Evolutionary conservation across 805 yeast genomes (phyloP).

Genomic region (Trichomonascus vanleenenianus): DNA sequence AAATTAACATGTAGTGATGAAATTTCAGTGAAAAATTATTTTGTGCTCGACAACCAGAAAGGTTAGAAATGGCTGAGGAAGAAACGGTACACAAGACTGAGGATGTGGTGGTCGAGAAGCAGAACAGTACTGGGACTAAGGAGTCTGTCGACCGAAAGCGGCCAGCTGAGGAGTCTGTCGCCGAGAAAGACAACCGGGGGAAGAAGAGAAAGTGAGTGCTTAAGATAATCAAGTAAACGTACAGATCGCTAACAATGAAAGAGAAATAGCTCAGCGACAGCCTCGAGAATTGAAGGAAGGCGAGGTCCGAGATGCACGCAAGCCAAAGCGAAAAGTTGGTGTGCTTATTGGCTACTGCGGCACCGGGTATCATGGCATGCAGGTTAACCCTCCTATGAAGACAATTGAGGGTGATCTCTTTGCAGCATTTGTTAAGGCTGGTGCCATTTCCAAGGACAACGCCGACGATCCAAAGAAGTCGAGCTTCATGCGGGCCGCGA

Average conservation of each 20-base stretch:
- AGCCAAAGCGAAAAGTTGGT: slow-evolving; percentile 79
- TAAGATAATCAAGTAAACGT: too few species aligned
- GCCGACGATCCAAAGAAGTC: slow-evolving; percentile 81
- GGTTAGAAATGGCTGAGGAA: too few species aligned
- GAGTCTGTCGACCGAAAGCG: neutral
- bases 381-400: slow-evolving; percentile 75
- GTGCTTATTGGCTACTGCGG: slow-evolving; percentile 92
- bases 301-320: slow-evolving; percentile 22
- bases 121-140: too few species aligned
- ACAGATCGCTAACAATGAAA: neutral
- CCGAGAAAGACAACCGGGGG: neutral
- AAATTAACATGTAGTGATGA: too few species aligned
- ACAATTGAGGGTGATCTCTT: slow-evolving; percentile 90
- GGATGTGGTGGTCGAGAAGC: too few species aligned
- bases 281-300: slow-evolving; percentile 23
- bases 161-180: neutral
- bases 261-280: slow-evolving; percentile 7
- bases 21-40: too few species aligned
- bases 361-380: slow-evolving; percentile 96
- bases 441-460: slow-evolving; percentile 81
- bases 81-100: too few species aligned
- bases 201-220: slow-evolving; percentile 1
- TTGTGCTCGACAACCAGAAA: too few species aligned
- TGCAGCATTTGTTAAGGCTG: slow-evolving; percentile 74
- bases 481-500: slow-evolving; percentile 55